These are phyloP conservation scores for Penicillium sp. DNA, from an alignment of 2,329 filamentous ascomycete species.

Conservation along the genomic window DNA sequence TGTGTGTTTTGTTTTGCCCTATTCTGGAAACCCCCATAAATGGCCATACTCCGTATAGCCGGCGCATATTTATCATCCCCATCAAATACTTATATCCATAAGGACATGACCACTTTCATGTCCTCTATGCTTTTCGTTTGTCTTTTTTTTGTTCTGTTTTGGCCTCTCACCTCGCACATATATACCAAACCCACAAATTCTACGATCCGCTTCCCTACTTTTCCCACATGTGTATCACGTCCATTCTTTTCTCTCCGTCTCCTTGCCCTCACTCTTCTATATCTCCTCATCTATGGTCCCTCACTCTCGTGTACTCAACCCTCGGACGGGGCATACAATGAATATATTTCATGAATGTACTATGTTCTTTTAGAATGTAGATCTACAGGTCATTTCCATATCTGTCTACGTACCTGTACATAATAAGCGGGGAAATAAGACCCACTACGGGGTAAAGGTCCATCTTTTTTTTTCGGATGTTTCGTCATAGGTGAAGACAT, in stretches of 20 bases:
- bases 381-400: not conserved
- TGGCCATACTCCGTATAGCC: conserved; percentile 19
- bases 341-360: conserved; percentile 25
- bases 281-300: conserved; percentile 11
- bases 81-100: conserved; percentile 13
- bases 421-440: conserved; percentile 1
- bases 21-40: conserved; percentile 26
- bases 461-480: not conserved
- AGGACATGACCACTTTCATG: not conserved
- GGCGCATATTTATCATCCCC: conserved; percentile 26
- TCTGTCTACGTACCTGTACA: not conserved
- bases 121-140: conserved; percentile 8
- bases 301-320: conserved; percentile 20
- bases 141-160: conserved; percentile 4
- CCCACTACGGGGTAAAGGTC: not conserved
- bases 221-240: conserved; percentile 17
- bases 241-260: conserved; percentile 12
- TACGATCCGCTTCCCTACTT: conserved; percentile 12
- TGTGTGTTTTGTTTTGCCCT: conserved; percentile 5
- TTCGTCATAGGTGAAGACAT: not conserved
- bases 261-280: conserved; percentile 6
- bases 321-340: conserved; percentile 24
- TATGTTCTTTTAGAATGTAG: not conserved
- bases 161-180: conserved; percentile 20
- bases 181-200: conserved; percentile 21